Base-by-base conservation (phyloP, 768 basidiomycete species). In the Suillus ampliporus region DNA sequence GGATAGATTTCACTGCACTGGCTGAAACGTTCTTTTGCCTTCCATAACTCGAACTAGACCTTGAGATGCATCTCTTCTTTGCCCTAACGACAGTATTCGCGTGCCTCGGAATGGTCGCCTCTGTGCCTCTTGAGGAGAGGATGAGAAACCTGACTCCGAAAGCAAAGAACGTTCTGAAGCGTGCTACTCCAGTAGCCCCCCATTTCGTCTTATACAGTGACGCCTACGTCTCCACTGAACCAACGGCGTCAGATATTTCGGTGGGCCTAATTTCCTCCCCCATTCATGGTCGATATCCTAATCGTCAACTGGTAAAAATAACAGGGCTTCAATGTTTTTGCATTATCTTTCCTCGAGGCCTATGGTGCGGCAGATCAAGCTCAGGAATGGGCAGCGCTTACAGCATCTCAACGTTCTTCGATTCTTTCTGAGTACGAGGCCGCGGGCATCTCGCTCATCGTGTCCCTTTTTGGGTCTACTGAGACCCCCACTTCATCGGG, bases 401-500 rank as follows among this genome's bases (percentile, higher is more conserved):
- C 77, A 2, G 74, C 74, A 5, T 64, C 65, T 19, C 70, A 82
- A 38, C 80, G 86, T 34, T 63, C 79, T 14, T 40, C 77, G 15
- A 78, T 82, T 67, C 72, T 84, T 63, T 64, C 79, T 1, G 77
- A 83, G 61, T 88, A 87, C 67, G 77, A 76, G 26, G 78, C 80
- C 0, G 85, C 86, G 7, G 86, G 86, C 21, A 86, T 87, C 69
- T 83, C 82, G 23, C 68, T 89, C 51, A 79, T 89, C 58, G 86
- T 88, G 5, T 84, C 84, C 50, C 79, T 76, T 4, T 88, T 88
- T 64, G 84, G 84, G 7, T 77, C 83, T 13, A 74, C 72, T 4
- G 68, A 75, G 59, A 72, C 74, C 1, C 84, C 84, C 2, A 85
- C 83, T 4, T 74, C 79, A 2, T 69, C 71, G 4, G 80, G 79